These are phyloP conservation scores for Colletotrichum ledebouriae DNA, from an alignment of 2,329 filamentous ascomycete genomes.

Conservation along the genomic window DNA sequence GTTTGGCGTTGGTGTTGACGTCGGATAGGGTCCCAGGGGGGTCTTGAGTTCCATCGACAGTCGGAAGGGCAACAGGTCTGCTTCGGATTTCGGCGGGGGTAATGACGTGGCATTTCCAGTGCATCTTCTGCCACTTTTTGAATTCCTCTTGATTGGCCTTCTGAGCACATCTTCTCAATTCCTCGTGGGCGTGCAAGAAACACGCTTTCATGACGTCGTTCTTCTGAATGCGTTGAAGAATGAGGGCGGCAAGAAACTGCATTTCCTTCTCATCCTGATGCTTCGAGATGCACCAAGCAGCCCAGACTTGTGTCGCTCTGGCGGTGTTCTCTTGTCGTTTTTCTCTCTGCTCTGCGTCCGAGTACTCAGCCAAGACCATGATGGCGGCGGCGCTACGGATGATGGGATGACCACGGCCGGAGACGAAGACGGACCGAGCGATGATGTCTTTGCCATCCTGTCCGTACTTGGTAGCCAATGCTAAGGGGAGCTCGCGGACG, in stretches of 20 bases:
- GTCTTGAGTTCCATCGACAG: background rate
- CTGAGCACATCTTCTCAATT: background rate
- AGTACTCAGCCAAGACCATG: conserved; percentile 23
- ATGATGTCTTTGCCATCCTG: conserved; percentile 21
- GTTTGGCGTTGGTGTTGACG: background rate
- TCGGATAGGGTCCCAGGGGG: background rate
- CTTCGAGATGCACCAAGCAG: conserved; percentile 33
- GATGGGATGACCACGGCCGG: conserved; percentile 20
- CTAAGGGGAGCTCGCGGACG: background rate
- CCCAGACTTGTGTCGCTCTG: conserved; percentile 21
- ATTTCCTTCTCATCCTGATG: conserved; percentile 5
- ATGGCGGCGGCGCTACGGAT: conserved; percentile 36
- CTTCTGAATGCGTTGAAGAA: conserved; percentile 12
- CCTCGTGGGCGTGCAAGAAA: conserved; percentile 9
- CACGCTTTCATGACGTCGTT: conserved; percentile 11
- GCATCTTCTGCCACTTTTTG: conserved; percentile 24
- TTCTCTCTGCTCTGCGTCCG: background rate
- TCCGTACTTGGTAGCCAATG: background rate
- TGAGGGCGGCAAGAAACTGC: conserved; percentile 15
- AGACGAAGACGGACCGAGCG: conserved; percentile 29
- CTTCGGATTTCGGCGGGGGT: background rate
- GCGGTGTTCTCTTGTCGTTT: background rate
- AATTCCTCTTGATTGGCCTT: conserved; percentile 4
- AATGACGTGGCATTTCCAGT: conserved; percentile 34
- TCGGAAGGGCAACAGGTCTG: conserved; percentile 7